phyloP scores from a whole-genome alignment of 148 eudicot species.

The Simmondsia chinensis region DNA sequence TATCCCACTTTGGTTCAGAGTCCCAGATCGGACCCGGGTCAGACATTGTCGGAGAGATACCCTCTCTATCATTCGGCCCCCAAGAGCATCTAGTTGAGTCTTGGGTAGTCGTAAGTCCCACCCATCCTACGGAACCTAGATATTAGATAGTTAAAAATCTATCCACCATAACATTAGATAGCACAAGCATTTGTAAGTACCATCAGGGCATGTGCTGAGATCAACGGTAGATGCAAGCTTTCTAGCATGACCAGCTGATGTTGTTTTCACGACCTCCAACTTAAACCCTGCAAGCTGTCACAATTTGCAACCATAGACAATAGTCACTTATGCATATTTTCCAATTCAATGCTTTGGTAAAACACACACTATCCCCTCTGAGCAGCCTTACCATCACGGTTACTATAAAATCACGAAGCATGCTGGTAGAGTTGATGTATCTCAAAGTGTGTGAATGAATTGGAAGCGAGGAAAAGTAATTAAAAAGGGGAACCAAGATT shows the following conservation, averaged over 20 bases:
- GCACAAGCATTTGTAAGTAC: constrained; percentile 29
- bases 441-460: too few species aligned
- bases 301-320: constrained; percentile 19
- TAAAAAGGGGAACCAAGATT: too few species aligned
- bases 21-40: constrained; percentile 99
- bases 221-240: constrained; percentile 82
- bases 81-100: constrained; percentile 61
- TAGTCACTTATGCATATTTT: too few species aligned
- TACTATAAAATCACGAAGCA: too few species aligned
- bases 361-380: too few species aligned
- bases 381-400: too few species aligned
- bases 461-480: too few species aligned
- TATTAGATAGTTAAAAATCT: too few species aligned
- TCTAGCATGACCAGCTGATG: constrained; percentile 94
- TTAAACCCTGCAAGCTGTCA: constrained; percentile 95
- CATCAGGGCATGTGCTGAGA: constrained; percentile 95
- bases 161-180: neutral
- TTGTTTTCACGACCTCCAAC: constrained; percentile 90
- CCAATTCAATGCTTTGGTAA: too few species aligned
- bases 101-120: constrained; percentile 53
- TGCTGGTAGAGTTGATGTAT: too few species aligned
- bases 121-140: constrained; percentile 80
- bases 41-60: constrained; percentile 93
- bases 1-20: constrained; percentile 94
- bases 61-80: constrained; percentile 87